Conservation (phyloP, 345 rosid genomes). For the Durio zibethinus region DNA sequence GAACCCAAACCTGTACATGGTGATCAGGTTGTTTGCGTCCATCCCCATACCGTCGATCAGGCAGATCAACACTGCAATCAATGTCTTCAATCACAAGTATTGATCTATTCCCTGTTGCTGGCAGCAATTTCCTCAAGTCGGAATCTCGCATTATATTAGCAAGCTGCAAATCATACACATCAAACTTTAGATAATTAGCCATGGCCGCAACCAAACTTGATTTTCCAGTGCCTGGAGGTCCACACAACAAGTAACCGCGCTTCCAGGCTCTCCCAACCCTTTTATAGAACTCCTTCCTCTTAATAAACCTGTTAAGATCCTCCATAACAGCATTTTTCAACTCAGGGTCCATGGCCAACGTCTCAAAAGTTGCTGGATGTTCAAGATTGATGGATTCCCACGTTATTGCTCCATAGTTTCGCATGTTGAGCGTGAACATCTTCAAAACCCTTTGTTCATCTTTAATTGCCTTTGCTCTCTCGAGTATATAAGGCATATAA, state of each 20-base stretch:
- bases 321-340: slow-evolving; percentile 37
- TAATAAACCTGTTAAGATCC: slow-evolving; percentile 53
- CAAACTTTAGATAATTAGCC: slow-evolving; percentile 65
- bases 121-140: slow-evolving; percentile 47
- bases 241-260: slow-evolving; percentile 64
- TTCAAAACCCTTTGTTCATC: slow-evolving; percentile 40
- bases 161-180: slow-evolving; percentile 61
- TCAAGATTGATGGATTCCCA: slow-evolving; percentile 62
- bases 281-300: slow-evolving; percentile 56
- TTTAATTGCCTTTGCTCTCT: slow-evolving; percentile 25
- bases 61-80: slow-evolving; percentile 49
- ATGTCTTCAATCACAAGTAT: slow-evolving; percentile 72
- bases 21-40: slow-evolving; percentile 26
- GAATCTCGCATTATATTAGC: slow-evolving; percentile 41
- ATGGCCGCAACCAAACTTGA: slow-evolving; percentile 74
- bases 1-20: slow-evolving; percentile 25
- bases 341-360: slow-evolving; percentile 54
- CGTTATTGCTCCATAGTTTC: neutral
- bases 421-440: slow-evolving; percentile 42
- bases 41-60: slow-evolving; percentile 33
- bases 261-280: slow-evolving; percentile 70
- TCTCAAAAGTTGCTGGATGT: slow-evolving; percentile 69
- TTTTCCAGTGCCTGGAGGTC: slow-evolving; percentile 79
- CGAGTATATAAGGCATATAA: slow-evolving; percentile 41
- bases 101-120: slow-evolving; percentile 44